phyloP scores from a whole-genome alignment of 73 alveolate species.

The Stentor roeselii region DNA sequence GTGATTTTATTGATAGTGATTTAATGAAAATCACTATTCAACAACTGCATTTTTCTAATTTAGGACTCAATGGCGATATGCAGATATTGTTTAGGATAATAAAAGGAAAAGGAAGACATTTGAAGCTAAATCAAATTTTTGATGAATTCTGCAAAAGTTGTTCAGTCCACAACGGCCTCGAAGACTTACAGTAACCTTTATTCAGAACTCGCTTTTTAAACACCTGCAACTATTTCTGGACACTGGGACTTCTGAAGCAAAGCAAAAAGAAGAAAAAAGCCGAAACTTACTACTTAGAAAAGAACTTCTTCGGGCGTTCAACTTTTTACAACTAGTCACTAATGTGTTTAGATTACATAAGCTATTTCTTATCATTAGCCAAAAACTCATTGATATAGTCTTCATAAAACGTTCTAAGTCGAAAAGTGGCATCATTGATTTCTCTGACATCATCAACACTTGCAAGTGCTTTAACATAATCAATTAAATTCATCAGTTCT shows the following conservation, averaged over 20 bases:
- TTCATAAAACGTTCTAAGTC: no score
- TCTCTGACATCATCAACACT: no score
- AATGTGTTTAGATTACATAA: no score
- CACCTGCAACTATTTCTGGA: background rate
- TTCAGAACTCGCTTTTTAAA: background rate
- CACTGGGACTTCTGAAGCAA: background rate
- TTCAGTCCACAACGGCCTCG: background rate
- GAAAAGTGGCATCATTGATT: no score
- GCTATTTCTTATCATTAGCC: no score
- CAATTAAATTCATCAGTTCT: background rate
- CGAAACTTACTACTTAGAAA: background rate
- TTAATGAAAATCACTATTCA: background rate
- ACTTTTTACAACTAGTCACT: constrained; percentile 5
- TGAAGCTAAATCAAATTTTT: background rate
- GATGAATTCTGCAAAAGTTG: background rate
- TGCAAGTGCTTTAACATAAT: no score
- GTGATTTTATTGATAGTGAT: background rate
- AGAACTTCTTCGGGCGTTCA: constrained; percentile 13
- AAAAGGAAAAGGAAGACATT: background rate
- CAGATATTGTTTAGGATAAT: background rate
- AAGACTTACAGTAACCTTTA: constrained; percentile 7
- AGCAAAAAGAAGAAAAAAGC: constrained; percentile 1
- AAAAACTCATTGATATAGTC: no score
- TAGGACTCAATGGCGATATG: background rate
- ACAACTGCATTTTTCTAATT: background rate